Evolutionary conservation across 495 filamentous ascomycete species (phyloP), one percentile per base, ranked within the genome.

Genomic region (Thermochaetoides thermophila): DNA sequence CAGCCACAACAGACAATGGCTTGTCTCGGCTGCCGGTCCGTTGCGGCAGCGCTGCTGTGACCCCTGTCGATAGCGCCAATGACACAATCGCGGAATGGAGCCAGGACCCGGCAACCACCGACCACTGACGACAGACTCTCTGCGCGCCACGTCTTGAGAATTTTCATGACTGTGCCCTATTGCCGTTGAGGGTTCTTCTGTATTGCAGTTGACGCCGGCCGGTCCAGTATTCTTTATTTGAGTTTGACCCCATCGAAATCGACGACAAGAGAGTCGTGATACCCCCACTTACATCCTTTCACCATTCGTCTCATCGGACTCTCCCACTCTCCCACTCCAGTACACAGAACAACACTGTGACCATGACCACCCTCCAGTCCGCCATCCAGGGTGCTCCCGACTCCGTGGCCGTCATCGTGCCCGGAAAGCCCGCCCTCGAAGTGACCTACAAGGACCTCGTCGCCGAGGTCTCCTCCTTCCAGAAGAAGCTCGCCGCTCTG

Each of bases 401-500:
- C 35, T 42, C 56, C 10, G 51, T 57, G 21, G 80, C 79, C 19
- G 62, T 85, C 47, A 76, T 85, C 44, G 63, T 86, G 32, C 80
- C 81, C 26, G 60, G 59, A 24, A 65, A 65, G 18, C 57, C 76
- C n/a, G 46, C 70, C 36, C 56, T 82, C 8, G 63, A 60, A 13
- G 59, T 82, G 40, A 73, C 73, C 20, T 81, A 83, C 57, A 46
- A 53, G 25, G 58, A 75, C 40, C 71, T 87, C 20, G 42, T 65
- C 18, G 46, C 61, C 35, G 71, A 82, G 43, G 66, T 78, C 14
- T 53, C 56, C 31, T 53, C 61, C 16, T 83, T 85, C 56, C 81
- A 84, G 55, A 57, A 57, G 40, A 76, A 78, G 56, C 68, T 87
- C 22, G 81, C 81, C 9, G 61, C 60, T 24, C 60, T 84, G 34